Evolutionary conservation across 2,329 filamentous ascomycete genomes (phyloP).

Genomic region (Fusarium pininemorale): DNA sequence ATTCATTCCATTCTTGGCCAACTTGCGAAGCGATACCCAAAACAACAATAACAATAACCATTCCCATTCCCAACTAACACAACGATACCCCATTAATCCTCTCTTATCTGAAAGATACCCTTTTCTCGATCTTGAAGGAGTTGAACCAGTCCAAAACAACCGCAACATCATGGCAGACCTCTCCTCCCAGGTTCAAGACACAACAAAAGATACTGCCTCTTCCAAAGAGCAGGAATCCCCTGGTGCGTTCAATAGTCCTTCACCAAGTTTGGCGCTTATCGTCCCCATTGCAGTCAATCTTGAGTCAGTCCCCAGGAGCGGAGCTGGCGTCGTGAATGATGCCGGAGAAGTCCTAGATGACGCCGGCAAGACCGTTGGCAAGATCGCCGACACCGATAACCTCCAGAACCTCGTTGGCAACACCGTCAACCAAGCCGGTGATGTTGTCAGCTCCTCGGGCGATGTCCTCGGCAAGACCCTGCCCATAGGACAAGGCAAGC

Average conservation of each 20-base stretch:
- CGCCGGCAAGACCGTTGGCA: slow-evolving; percentile 55
- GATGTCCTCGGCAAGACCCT: slow-evolving; percentile 55
- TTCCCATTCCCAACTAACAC: slow-evolving; percentile 25
- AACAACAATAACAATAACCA: slow-evolving; percentile 11
- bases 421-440: slow-evolving; percentile 49
- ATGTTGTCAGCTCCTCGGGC: slow-evolving; percentile 49
- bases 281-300: slow-evolving; percentile 43
- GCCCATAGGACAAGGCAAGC: slow-evolving; percentile 43
- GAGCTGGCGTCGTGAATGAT: slow-evolving; percentile 55
- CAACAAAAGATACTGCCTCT: slow-evolving; percentile 39
- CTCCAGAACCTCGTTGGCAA: slow-evolving; percentile 54
- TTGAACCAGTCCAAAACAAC: not conserved
- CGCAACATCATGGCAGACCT: slow-evolving; percentile 35
- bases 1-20: slow-evolving; percentile 32
- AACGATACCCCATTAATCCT: slow-evolving; percentile 25
- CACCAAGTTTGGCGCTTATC: slow-evolving; percentile 39
- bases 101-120: slow-evolving; percentile 27
- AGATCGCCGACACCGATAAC: slow-evolving; percentile 52
- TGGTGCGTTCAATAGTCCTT: slow-evolving; percentile 42
- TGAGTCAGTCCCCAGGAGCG: slow-evolving; percentile 48
- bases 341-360: slow-evolving; percentile 57
- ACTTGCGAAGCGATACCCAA: slow-evolving; percentile 19
- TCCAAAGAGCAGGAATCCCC: slow-evolving; percentile 43
- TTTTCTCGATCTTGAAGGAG: slow-evolving; percentile 26
- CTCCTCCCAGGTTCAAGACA: slow-evolving; percentile 45